These are phyloP conservation scores for Alternaria longipes DNA, from an alignment of 2,329 filamentous ascomycete species.

Conservation along the genomic window DNA sequence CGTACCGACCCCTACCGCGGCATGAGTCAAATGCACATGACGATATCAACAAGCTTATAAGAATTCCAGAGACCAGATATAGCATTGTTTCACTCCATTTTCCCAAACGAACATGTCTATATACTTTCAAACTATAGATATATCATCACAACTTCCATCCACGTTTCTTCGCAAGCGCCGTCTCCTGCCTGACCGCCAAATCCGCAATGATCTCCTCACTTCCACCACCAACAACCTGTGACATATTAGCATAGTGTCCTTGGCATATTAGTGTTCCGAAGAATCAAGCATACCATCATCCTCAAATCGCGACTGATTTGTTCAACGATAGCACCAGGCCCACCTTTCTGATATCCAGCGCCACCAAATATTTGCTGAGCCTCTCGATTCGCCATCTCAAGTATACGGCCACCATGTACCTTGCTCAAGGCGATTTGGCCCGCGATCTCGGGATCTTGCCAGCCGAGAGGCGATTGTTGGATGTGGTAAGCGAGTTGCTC, in stretches of 20 bases:
- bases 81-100: background rate
- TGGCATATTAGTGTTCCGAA: slow-evolving; percentile 4
- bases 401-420: slow-evolving; percentile 59
- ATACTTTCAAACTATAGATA: background rate
- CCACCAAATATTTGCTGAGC: slow-evolving; percentile 66
- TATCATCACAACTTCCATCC: slow-evolving; percentile 56
- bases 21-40: background rate
- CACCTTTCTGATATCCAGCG: slow-evolving; percentile 61
- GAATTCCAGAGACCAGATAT: background rate
- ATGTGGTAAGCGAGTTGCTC: slow-evolving; percentile 69
- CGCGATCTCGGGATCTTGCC: slow-evolving; percentile 52
- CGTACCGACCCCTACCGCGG: background rate
- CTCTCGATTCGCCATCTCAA: slow-evolving; percentile 62
- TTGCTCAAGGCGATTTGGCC: slow-evolving; percentile 56
- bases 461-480: slow-evolving; percentile 54
- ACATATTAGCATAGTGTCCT: background rate
- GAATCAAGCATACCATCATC: slow-evolving; percentile 59
- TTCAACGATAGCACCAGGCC: slow-evolving; percentile 60
- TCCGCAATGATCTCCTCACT: slow-evolving; percentile 66
- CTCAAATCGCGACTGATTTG: slow-evolving; percentile 64
- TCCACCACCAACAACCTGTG: slow-evolving; percentile 58
- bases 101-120: background rate
- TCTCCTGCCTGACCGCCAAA: slow-evolving; percentile 62
- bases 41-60: background rate
- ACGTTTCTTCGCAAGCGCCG: slow-evolving; percentile 49